Conservation (phyloP, 768 basidiomycete genomes). For the Russula griseocarnosa region DNA sequence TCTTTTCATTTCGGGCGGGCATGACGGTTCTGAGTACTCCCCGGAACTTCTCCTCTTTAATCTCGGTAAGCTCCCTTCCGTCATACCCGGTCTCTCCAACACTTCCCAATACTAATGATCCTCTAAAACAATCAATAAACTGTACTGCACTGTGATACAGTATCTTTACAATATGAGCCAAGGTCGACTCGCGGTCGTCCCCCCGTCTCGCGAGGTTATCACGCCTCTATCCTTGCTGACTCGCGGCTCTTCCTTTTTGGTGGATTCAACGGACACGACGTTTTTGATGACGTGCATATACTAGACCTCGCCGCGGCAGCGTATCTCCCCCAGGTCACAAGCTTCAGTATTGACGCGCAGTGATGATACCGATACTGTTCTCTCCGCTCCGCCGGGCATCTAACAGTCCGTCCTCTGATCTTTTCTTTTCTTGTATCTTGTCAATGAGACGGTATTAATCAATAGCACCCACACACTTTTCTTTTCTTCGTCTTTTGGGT, state of each 20-base stretch:
- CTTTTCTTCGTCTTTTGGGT: too few species aligned
- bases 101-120: not conserved
- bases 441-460: not conserved
- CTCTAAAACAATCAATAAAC: not conserved
- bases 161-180: conserved; percentile 78
- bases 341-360: conserved; percentile 41
- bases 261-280: conserved; percentile 79
- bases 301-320: conserved; percentile 84
- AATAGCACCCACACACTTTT: not conserved
- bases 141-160: conserved; percentile 38
- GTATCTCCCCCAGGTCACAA: conserved; percentile 84
- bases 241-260: conserved; percentile 83
- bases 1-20: conserved; percentile 85
- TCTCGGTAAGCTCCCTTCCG: conserved; percentile 56
- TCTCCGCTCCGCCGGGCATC: not conserved
- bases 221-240: conserved; percentile 76
- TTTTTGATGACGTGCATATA: conserved; percentile 81
- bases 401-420: not conserved
- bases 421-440: not conserved
- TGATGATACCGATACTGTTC: conserved; percentile 5
- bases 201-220: conserved; percentile 78
- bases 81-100: not conserved
- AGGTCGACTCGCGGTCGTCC: conserved; percentile 64
- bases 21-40: conserved; percentile 72
- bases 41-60: conserved; percentile 80